phyloP scores from a whole-genome alignment of 1,284 basidiomycete species.

The Melampsora americana region DNA sequence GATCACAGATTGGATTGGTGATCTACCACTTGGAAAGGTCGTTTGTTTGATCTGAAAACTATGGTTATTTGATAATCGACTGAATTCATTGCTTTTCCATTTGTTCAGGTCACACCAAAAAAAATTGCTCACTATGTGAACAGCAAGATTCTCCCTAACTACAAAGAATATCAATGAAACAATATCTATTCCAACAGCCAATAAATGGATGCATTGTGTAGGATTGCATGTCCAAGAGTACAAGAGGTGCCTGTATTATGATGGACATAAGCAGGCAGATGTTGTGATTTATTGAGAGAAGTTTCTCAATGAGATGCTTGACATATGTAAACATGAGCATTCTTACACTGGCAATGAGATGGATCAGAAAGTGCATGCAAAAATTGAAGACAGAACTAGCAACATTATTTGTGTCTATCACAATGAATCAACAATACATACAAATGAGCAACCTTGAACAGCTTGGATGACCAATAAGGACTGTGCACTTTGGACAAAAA shows the following conservation, averaged over 20 bases:
- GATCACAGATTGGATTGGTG: too few relatives aligned
- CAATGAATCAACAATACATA: not conserved
- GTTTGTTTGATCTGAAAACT: too few relatives aligned
- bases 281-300: not conserved
- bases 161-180: not conserved
- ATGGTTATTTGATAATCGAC: too few relatives aligned
- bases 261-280: not conserved
- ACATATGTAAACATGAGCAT: not conserved
- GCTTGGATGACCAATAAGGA: not conserved
- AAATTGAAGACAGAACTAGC: not conserved
- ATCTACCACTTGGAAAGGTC: too few relatives aligned
- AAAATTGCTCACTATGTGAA: not conserved
- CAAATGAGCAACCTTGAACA: not conserved
- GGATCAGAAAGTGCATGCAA: not conserved
- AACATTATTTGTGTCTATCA: not conserved
- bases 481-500: too few relatives aligned
- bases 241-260: not conserved
- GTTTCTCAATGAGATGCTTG: not conserved
- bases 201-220: not conserved
- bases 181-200: constrained; percentile 4
- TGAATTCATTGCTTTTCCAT: too few relatives aligned
- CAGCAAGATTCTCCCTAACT: not conserved
- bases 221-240: not conserved
- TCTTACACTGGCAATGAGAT: not conserved
- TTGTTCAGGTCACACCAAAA: too few relatives aligned